phyloP scores from a whole-genome alignment of 164 flowering plant genomes.

The Cinnamomum chago region DNA sequence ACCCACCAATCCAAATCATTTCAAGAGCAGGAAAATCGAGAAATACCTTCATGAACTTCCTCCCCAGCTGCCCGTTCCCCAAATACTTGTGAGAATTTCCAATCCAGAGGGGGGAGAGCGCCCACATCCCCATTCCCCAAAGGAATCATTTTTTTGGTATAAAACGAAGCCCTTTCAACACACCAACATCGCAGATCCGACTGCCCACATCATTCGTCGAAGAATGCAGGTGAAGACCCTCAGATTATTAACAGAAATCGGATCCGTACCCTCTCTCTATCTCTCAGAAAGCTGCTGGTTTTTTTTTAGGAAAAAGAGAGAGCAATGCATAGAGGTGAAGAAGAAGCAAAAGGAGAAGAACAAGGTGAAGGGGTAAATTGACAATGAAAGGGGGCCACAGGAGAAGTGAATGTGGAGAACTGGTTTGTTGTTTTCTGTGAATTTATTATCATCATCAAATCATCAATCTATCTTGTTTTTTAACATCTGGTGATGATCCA shows the following conservation, averaged over 20 bases:
- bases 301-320: not conserved
- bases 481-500: constrained; percentile 4
- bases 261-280: not conserved
- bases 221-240: constrained; percentile 2
- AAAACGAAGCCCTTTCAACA: not conserved
- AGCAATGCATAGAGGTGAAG: not conserved
- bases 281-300: not conserved
- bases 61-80: constrained; percentile 77
- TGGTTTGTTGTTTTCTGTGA: constrained; percentile 5
- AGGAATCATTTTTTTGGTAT: constrained; percentile 9
- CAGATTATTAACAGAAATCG: not conserved
- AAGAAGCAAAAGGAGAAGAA: not conserved
- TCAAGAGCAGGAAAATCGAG: constrained; percentile 12
- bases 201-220: not conserved
- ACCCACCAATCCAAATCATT: constrained; percentile 6
- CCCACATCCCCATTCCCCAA: constrained; percentile 20
- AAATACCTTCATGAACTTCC: constrained; percentile 71
- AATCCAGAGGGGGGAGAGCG: constrained; percentile 47
- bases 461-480: not conserved
- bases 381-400: too few species aligned
- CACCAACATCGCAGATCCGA: constrained; percentile 12
- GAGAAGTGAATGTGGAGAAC: too few species aligned
- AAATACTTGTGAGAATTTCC: constrained; percentile 81
- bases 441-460: not conserved
- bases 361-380: not conserved